phyloP scores from a whole-genome alignment of 768 basidiomycete species.

The Phallus indusiatus region DNA sequence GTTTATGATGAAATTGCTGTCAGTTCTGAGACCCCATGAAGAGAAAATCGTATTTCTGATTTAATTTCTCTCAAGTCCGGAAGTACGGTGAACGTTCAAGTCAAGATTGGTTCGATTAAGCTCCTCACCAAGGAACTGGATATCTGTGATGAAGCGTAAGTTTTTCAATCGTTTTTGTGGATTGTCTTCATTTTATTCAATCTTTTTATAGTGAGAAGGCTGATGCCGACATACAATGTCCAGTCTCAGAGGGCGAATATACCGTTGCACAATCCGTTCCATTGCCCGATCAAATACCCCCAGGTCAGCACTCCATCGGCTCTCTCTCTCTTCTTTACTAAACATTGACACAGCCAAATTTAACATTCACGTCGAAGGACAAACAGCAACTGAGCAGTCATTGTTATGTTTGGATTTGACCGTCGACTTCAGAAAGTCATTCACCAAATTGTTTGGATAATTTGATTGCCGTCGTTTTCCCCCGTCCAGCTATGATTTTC shows the following conservation, averaged over 20 bases:
- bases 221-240: constrained; percentile 74
- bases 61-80: constrained; percentile 53
- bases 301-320: constrained; percentile 29
- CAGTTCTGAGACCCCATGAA: constrained; percentile 9
- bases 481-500: not conserved
- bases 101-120: constrained; percentile 92
- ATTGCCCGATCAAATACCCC: constrained; percentile 87
- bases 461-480: not conserved
- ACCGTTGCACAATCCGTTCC: constrained; percentile 73
- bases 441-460: not conserved
- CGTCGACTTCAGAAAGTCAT: constrained; percentile 59
- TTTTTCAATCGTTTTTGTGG: constrained; percentile 13
- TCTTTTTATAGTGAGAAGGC: constrained; percentile 48
- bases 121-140: constrained; percentile 79
- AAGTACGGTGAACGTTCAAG: constrained; percentile 78
- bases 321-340: no score
- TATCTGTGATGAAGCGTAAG: constrained; percentile 90
- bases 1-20: constrained; percentile 62
- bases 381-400: constrained; percentile 60
- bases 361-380: constrained; percentile 55
- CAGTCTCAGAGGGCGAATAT: constrained; percentile 64
- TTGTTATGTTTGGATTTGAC: constrained; percentile 74
- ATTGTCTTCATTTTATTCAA: constrained; percentile 3
- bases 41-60: not conserved
- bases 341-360: constrained; percentile 63